Conservation (phyloP, 2,329 filamentous ascomycete genomes). For the Exophiala bonariae region DNA sequence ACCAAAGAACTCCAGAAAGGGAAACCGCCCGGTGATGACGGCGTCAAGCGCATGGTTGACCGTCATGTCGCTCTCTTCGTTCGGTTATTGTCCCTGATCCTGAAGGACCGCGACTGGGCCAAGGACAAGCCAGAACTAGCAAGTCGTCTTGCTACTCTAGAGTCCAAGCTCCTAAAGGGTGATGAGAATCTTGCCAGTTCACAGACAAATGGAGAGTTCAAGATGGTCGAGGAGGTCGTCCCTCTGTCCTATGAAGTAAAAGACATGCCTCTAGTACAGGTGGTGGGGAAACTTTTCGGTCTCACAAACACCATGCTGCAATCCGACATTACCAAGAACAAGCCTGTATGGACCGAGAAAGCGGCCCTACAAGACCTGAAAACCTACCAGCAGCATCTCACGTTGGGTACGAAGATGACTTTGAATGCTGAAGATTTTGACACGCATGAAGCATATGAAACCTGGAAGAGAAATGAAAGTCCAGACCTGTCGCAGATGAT, state of each 20-base stretch:
- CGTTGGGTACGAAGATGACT: slow-evolving; percentile 73
- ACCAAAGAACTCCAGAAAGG: slow-evolving; percentile 85
- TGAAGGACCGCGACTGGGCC: slow-evolving; percentile 82
- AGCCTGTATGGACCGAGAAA: slow-evolving; percentile 83
- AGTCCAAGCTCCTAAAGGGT: slow-evolving; percentile 90
- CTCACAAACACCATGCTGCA: slow-evolving; percentile 78
- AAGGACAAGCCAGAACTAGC: slow-evolving; percentile 83
- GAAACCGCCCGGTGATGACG: slow-evolving; percentile 75
- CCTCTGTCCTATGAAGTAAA: slow-evolving; percentile 90
- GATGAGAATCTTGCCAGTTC: slow-evolving; percentile 80
- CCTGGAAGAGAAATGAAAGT: slow-evolving; percentile 88
- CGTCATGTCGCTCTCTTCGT: slow-evolving; percentile 94
- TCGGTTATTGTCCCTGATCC: slow-evolving; percentile 74
- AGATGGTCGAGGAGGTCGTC: slow-evolving; percentile 76
- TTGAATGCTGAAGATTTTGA: slow-evolving; percentile 86
- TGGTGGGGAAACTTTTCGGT: slow-evolving; percentile 83
- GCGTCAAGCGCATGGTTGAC: slow-evolving; percentile 89
- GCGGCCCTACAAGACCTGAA: slow-evolving; percentile 90
- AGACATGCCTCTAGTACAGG: slow-evolving; percentile 91
- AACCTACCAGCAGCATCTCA: slow-evolving; percentile 85
- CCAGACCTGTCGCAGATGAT: slow-evolving; percentile 91
- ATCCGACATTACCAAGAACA: slow-evolving; percentile 80
- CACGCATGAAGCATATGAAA: slow-evolving; percentile 79
- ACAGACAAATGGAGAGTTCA: slow-evolving; percentile 52
- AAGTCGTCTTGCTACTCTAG: slow-evolving; percentile 73